Evolutionary conservation across 1,284 basidiomycete species (phyloP).

Genomic region (Golubevia pallescens): DNA sequence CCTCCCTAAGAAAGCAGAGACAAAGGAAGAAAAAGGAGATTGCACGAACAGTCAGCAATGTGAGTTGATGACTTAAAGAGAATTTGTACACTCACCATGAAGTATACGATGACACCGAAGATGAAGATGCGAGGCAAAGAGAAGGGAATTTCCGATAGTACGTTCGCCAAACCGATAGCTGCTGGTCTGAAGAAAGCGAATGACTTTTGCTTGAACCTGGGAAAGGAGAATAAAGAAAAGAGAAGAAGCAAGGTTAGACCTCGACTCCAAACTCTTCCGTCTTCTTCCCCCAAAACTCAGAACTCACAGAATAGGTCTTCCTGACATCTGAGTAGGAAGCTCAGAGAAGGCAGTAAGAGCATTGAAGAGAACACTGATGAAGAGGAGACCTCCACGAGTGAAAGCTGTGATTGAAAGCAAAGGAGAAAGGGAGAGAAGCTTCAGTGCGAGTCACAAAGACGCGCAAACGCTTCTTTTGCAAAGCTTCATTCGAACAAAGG

Average conservation of each 20-base stretch:
- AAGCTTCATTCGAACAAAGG: no score
- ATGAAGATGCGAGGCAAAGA: constrained; percentile 67
- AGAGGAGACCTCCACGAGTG: constrained; percentile 21
- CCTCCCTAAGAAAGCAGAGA: constrained; percentile 65
- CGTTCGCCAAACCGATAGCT: constrained; percentile 73
- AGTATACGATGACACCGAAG: constrained; percentile 67
- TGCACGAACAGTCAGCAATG: constrained; percentile 17
- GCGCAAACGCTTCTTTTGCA: no score
- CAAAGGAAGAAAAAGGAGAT: constrained; percentile 14
- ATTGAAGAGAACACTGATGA: constrained; percentile 73
- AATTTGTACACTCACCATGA: constrained; percentile 15
- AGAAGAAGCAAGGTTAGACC: not conserved
- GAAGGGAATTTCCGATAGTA: constrained; percentile 68
- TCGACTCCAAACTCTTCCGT: constrained; percentile 69
- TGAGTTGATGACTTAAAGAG: not conserved
- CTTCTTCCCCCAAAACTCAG: constrained; percentile 71
- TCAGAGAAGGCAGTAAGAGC: constrained; percentile 75
- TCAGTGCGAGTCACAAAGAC: no score
- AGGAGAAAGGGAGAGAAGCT: no score
- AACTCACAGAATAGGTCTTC: constrained; percentile 38
- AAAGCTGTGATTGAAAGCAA: no score
- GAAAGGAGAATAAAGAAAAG: no score
- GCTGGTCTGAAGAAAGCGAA: constrained; percentile 83
- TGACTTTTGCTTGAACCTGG: constrained; percentile 71
- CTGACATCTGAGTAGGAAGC: constrained; percentile 67